Conservation (phyloP, 2,329 filamentous ascomycete species). For the Neonectria neomacrospora region DNA sequence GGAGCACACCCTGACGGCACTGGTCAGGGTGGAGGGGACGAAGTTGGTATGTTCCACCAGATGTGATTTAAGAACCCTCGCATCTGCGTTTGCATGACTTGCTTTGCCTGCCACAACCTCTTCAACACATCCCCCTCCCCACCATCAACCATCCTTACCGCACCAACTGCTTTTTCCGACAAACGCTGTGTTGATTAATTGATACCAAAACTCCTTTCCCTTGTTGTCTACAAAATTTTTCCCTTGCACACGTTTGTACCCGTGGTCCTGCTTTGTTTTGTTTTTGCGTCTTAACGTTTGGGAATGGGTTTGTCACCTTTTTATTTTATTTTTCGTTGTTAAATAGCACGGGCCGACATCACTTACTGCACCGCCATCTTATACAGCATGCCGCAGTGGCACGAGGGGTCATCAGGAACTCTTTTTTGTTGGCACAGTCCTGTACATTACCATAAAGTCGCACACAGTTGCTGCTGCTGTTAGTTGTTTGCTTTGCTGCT, state of each 20-base stretch:
- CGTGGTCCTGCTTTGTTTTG: slow-evolving; percentile 42
- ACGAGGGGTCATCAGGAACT: slow-evolving; percentile 53
- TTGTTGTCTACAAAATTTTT: slow-evolving; percentile 37
- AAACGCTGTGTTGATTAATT: slow-evolving; percentile 52
- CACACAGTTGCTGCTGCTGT: slow-evolving; percentile 57
- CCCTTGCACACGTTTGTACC: slow-evolving; percentile 40
- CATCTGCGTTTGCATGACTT: slow-evolving; percentile 53
- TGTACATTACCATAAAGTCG: slow-evolving; percentile 67
- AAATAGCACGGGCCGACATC: slow-evolving; percentile 44
- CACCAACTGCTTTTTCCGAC: slow-evolving; percentile 40
- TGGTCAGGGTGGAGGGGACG: slow-evolving; percentile 76
- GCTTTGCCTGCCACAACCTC: slow-evolving; percentile 37
- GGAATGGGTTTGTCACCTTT: slow-evolving; percentile 48
- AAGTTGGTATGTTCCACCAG: slow-evolving; percentile 98
- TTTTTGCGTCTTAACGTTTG: slow-evolving; percentile 36
- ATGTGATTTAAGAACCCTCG: slow-evolving; percentile 70
- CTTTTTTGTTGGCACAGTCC: slow-evolving; percentile 54
- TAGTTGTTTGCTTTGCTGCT: slow-evolving; percentile 49
- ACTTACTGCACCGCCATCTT: slow-evolving; percentile 41
- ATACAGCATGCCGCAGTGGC: slow-evolving; percentile 48
- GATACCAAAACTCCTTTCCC: slow-evolving; percentile 49
- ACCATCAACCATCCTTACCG: slow-evolving; percentile 33
- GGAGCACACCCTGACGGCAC: slow-evolving; percentile 60
- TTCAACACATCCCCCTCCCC: slow-evolving; percentile 28
- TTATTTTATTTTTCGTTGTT: slow-evolving; percentile 43